Base-by-base conservation (phyloP, 2,329 filamentous ascomycete genomes). In the Clarireedia hainanense region DNA sequence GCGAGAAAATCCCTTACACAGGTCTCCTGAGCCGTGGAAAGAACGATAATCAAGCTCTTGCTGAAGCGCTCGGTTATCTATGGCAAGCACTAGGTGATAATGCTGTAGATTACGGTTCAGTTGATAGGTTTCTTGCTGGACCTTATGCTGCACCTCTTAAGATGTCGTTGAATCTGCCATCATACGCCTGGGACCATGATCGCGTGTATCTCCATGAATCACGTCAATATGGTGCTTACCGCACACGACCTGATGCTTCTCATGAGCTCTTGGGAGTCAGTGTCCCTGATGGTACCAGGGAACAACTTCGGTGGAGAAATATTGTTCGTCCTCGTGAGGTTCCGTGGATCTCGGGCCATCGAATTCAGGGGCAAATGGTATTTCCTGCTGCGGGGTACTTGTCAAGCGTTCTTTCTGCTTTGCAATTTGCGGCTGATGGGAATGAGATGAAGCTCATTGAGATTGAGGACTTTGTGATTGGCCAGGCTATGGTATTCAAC, bases 201-300 rank as follows among this genome's bases (percentile, higher is more conserved):
- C 5, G n/a, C 5, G 6, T 15, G 0, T 79, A 79, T 62, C 80
- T 78, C 77, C 71, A 76, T 57, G 78, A 81, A 57, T 77, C 76
- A 1, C 73, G 76, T 45, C 20, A 20, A 6, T 27, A 14, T 7
- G 4, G 34, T 10, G 10, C 4, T 5, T 15, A 34, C 2, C 14
- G 50, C 15, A 15, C 5, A 6, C 43, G 24, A 3, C 6, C 6
- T 6, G 4, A 46, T 4, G 5, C 43, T 23, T 20, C 24, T 5
- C 60, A 64, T 46, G 55, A 60, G 27, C 49, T 64, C 0, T 56
- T 64, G 4, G 60, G 61, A 20, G 20, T 20, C 20, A 20, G 20
- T 2, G 2, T 20, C 20, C 20, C 20, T 20, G 20, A 20, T 20
- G 20, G 20, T 20, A 20, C 20, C 20, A 20, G 20, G 20, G 20